phyloP scores from a whole-genome alignment of 371 early-diverging fungal species.

The Lichtheimia ornata region DNA sequence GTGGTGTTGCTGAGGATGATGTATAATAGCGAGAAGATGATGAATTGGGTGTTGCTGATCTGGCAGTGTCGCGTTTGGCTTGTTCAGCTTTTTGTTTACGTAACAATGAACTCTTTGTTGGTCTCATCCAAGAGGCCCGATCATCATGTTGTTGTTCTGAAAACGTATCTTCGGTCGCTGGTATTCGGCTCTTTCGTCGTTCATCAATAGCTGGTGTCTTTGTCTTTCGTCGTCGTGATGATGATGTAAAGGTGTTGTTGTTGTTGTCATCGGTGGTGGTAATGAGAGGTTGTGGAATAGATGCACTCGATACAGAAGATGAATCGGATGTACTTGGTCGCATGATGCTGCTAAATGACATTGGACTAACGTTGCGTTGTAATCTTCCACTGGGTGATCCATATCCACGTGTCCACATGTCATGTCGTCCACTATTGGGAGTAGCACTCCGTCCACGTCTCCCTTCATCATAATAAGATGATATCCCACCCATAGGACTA shows the following conservation, averaged over 20 bases:
- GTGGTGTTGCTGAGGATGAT: not conserved
- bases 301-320: slow-evolving; percentile 14
- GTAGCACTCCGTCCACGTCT: slow-evolving; percentile 26
- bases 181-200: slow-evolving; percentile 15
- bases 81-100: slow-evolving; percentile 24
- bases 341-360: slow-evolving; percentile 16
- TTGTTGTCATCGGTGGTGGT: too few species aligned
- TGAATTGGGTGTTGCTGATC: slow-evolving; percentile 23
- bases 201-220: slow-evolving; percentile 8
- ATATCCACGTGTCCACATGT: not conserved
- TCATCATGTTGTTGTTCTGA: slow-evolving; percentile 6
- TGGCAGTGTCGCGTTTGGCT: slow-evolving; percentile 12
- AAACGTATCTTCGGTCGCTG: not conserved
- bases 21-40: slow-evolving; percentile 14
- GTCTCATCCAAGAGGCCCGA: slow-evolving; percentile 32
- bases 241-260: too few species aligned
- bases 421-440: slow-evolving; percentile 16
- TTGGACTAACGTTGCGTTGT: slow-evolving; percentile 19
- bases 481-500: slow-evolving; percentile 4
- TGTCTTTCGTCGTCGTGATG: slow-evolving; percentile 2
- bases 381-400: not conserved
- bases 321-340: slow-evolving; percentile 24
- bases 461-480: slow-evolving; percentile 12
- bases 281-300: slow-evolving; percentile 1
- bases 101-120: slow-evolving; percentile 30